phyloP scores from a whole-genome alignment of 306 rosid species.

The Prunus campanulata region DNA sequence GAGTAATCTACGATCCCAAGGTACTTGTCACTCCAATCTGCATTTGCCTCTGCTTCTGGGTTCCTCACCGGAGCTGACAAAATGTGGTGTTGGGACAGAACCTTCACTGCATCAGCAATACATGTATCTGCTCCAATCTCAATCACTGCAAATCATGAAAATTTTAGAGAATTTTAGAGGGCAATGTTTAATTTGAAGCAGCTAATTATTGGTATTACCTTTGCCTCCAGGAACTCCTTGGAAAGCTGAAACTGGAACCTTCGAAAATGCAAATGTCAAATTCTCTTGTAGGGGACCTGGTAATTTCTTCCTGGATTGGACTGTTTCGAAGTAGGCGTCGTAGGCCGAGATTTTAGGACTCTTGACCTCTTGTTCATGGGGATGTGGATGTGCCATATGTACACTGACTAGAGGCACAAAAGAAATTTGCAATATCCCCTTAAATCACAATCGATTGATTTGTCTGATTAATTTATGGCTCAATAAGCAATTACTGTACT shows the following conservation, averaged over 20 bases:
- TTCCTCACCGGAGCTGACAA: constrained; percentile 78
- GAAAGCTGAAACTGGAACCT: constrained; percentile 78
- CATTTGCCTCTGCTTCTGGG: constrained; percentile 40
- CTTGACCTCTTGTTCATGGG: constrained; percentile 17
- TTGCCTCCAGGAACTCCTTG: constrained; percentile 73
- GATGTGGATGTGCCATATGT: constrained; percentile 47
- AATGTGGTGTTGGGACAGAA: constrained; percentile 69
- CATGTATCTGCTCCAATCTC: constrained; percentile 73
- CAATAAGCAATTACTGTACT: no score
- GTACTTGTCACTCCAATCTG: constrained; percentile 74
- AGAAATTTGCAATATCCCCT: neutral
- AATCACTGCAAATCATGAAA: constrained; percentile 47
- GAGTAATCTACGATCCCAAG: constrained; percentile 84
- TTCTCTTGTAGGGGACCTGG: constrained; percentile 58
- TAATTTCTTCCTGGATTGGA: constrained; percentile 81
- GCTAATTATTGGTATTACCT: constrained; percentile 38
- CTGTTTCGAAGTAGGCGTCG: constrained; percentile 58
- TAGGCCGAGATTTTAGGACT: constrained; percentile 37
- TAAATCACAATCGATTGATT: no score
- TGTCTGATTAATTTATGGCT: no score
- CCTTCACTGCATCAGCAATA: constrained; percentile 60
- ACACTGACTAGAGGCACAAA: constrained; percentile 19
- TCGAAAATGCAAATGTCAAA: constrained; percentile 70
- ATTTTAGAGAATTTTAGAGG: neutral
- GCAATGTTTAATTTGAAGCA: neutral